phyloP scores from a whole-genome alignment of 1,139 yeast genomes.

The Yamadazyma blattariae region DNA sequence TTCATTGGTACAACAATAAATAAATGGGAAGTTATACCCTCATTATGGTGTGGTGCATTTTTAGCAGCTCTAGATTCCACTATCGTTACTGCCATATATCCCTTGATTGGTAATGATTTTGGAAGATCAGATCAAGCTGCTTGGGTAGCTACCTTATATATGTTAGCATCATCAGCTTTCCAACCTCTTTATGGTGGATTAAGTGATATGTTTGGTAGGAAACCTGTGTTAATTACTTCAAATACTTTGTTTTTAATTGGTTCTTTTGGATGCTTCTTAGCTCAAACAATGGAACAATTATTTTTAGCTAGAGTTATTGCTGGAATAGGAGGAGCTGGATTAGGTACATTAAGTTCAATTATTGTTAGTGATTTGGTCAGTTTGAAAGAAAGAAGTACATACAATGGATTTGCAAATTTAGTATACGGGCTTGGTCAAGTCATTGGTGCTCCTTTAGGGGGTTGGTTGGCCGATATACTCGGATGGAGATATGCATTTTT shows the following conservation, averaged over 20 bases:
- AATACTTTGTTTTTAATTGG: conserved; percentile 23
- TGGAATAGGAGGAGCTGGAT: conserved; percentile 26
- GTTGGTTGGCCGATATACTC: conserved; percentile 13
- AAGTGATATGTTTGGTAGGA: conserved; percentile 36
- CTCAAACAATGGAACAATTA: conserved; percentile 3
- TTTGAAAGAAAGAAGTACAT: conserved; percentile 19
- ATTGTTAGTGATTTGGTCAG: conserved; percentile 21
- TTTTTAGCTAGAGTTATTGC: conserved; percentile 17
- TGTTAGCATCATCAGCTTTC: conserved; percentile 26
- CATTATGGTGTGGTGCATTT: conserved; percentile 10
- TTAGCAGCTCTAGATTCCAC: conserved; percentile 27
- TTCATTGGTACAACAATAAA: too few species aligned
- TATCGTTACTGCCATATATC: conserved; percentile 23
- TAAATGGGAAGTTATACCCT: conserved; percentile 6
- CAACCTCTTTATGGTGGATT: conserved; percentile 34
- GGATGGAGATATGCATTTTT: conserved; percentile 22
- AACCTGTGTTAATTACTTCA: conserved; percentile 22
- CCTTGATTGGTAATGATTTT: conserved; percentile 25
- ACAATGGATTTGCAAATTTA: conserved; percentile 17
- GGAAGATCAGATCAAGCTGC: conserved; percentile 20
- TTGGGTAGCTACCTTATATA: conserved; percentile 30
- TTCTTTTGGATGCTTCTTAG: conserved; percentile 20
- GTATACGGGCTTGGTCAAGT: conserved; percentile 17
- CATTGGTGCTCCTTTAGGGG: conserved; percentile 17
- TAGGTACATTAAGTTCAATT: conserved; percentile 19